Evolutionary conservation across 345 rosid species (phyloP), one percentile per base, ranked within the genome.

Genomic region (Gynandropsis gynandra): DNA sequence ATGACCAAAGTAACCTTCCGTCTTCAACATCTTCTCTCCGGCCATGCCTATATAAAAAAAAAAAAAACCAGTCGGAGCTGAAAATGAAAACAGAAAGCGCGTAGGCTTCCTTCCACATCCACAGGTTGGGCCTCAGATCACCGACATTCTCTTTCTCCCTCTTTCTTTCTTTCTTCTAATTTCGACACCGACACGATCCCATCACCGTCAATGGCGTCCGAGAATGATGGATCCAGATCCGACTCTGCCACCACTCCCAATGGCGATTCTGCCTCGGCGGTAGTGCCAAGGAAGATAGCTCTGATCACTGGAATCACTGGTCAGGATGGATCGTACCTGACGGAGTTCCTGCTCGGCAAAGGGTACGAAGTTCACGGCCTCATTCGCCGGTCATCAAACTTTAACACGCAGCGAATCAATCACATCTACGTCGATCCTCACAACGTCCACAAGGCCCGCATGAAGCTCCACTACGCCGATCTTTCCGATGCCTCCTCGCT

Each of bases 341-440:
- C 98, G 0, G 89, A 90, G 57, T 80, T 90, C 63, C 78, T 90
- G 29, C 92, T 90, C 52, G 36, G 59, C 39, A 87, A 84, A 50
- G 98, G 92, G 17, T 87, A 87, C 61, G 66, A 80, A 50, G 95
- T 82, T 21, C 96, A 90, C 47, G 98, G 98, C 18, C 65, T 90
- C 40, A 90, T 90, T 68, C 95, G 98, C 7, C 75, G 98, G 0
- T 90, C 98, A 1, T 90, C 98, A n/a, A 87, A 90, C 33, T 90
- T 82, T 80, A 90, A 90, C 65, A 90, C 98, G 51, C 95, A 90
- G 68, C 95, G 96, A 7, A 77, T 90, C 63, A 80, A 87, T 58
- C 96, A 90, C 72, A 90, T 90, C 82, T 90, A 90, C 75, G 75
- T 90, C 51, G 98, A 90, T 39, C 98, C 98, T 0, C 98, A 90